Evolutionary conservation across 2,329 filamentous ascomycete genomes (phyloP).

Genomic region (Colletotrichum ledebouriae): DNA sequence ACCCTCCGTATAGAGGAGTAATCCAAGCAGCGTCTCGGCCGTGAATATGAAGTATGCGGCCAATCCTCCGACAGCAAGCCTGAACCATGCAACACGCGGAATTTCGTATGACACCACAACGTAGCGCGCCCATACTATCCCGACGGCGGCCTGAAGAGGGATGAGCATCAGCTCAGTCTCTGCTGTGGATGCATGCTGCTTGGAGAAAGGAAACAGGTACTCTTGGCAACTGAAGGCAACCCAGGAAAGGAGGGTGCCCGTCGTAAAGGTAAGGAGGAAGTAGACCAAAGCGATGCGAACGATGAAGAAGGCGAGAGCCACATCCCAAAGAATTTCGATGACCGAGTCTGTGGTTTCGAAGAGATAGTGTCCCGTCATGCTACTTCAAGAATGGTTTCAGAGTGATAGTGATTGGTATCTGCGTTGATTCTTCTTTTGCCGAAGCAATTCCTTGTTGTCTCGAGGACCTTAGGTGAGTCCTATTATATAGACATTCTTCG

Average conservation of each 20-base stretch:
- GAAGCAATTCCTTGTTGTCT: not conserved
- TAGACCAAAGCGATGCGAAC: conserved; percentile 51
- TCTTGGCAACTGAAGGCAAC: conserved; percentile 13
- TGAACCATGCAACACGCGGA: conserved; percentile 35
- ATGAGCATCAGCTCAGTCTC: conserved; percentile 1
- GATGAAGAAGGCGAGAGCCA: conserved; percentile 53
- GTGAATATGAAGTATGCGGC: conserved; percentile 19
- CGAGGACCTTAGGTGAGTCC: not conserved
- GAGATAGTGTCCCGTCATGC: conserved; percentile 37
- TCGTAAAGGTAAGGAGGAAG: conserved; percentile 47
- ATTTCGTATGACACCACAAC: conserved; percentile 32
- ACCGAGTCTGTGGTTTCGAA: conserved; percentile 52
- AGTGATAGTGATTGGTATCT: not conserved
- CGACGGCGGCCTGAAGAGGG: conserved; percentile 16
- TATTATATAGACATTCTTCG: conserved; percentile 12
- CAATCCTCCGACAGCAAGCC: conserved; percentile 34
- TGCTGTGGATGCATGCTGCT: conserved; percentile 13
- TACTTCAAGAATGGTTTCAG: not conserved
- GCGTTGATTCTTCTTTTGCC: not conserved
- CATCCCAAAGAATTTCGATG: conserved; percentile 55
- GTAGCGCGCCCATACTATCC: conserved; percentile 25
- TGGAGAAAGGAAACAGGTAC: not conserved
- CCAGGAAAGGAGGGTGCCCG: conserved; percentile 43
- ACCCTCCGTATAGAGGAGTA: conserved; percentile 15
- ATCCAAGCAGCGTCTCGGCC: conserved; percentile 6